These are phyloP conservation scores for Delonix regia DNA, from an alignment of 306 rosid genomes.

Conservation along the genomic window DNA sequence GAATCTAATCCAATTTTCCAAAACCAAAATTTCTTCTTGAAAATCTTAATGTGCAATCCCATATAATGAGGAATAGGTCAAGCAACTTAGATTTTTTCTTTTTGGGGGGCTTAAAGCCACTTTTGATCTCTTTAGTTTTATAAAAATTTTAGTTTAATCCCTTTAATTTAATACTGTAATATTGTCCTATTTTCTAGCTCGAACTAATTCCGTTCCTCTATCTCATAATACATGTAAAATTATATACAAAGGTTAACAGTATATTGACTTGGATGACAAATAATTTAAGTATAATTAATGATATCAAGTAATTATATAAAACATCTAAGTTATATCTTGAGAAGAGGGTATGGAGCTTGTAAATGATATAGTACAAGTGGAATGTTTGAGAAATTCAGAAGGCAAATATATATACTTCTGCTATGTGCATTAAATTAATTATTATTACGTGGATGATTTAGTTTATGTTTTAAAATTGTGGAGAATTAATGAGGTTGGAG, in stretches of 20 bases:
- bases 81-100: neutral
- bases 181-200: too few species aligned
- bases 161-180: too few species aligned
- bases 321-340: neutral
- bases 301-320: too few species aligned
- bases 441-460: neutral
- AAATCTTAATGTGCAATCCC: neutral
- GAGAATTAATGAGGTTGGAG: neutral
- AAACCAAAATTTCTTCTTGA: neutral
- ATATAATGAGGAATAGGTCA: neutral
- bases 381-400: conserved; percentile 5
- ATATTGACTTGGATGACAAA: too few species aligned
- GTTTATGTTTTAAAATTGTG: conserved; percentile 17
- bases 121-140: too few species aligned
- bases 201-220: too few species aligned
- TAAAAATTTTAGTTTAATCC: too few species aligned
- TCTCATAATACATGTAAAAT: too few species aligned
- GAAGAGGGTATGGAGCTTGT: neutral
- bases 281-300: too few species aligned
- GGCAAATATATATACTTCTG: neutral
- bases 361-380: neutral
- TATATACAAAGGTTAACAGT: too few species aligned
- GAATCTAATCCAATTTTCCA: neutral
- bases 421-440: neutral
- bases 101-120: too few species aligned